Base-by-base conservation (phyloP, 2,329 filamentous ascomycete genomes). In the Sporothrix inflata region DNA sequence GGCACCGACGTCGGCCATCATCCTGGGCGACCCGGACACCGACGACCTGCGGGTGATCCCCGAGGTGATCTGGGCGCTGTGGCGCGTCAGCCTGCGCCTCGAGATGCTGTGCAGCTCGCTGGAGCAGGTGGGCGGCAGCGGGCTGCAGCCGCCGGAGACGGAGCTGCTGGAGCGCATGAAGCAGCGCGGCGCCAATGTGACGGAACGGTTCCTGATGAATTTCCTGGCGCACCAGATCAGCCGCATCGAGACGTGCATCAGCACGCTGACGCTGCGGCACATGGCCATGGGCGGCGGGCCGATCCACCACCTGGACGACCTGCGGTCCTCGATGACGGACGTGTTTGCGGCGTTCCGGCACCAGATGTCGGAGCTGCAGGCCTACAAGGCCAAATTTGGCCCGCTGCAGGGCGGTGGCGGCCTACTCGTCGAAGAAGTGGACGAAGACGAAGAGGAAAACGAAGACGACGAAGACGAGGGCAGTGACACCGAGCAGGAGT, bases 191-290 rank as follows among this genome's bases (percentile, higher is more conserved):
- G 94, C 93, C 12, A 94, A 98, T 79, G 89, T 98, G 70, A 94
- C 94, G 38, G 96, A 98, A 84, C 86, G 89, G 70, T 95, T 97
- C 81, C 84, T 98, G 81, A 83, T 97, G 71, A 94, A 93, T 78
- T 94, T 99, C 78, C 88, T 98, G 80, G 94, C 97, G 80, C 94
- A 98, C 79, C 94, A 98, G 86, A 92, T 99, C 76, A 94, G 92
- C 80, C 90, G 96, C 78, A 97, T 99, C 80, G 96, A 99, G 94
- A 91, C 93, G 69, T 96, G 93, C 79, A 88, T 94, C 76, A 92
- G 91, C 42, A 94, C 93, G 0, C 87, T 98, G 68, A 85, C 89
- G 14, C 85, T 97, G 77, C 91, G 95, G 66, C 91, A 97, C 80
- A 88, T 97, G 80, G 88, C 93, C 76, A 86, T 87, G 45, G 93